Conservation (phyloP, 306 rosid genomes). For the Cicer yamashitae region DNA sequence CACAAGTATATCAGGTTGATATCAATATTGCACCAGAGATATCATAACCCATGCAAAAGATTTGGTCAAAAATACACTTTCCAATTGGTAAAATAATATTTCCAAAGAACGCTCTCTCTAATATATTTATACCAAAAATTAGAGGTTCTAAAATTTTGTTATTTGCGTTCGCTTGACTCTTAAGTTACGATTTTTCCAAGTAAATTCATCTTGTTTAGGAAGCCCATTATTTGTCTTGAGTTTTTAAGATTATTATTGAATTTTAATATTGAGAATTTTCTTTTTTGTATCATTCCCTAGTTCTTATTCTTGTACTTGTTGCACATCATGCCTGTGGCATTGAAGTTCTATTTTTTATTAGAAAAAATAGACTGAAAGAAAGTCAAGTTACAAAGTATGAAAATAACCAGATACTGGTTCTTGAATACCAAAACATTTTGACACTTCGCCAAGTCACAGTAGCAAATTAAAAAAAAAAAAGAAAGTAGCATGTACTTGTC, state of each 20-base stretch:
- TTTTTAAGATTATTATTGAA: slow-evolving; percentile 20
- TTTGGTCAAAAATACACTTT: slow-evolving; percentile 20
- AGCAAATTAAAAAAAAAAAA: slow-evolving; percentile 13
- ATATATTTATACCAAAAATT: slow-evolving; percentile 6
- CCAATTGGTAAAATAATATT: slow-evolving; percentile 9
- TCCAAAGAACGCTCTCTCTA: background rate
- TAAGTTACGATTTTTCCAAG: background rate
- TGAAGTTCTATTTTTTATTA: background rate
- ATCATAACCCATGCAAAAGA: background rate
- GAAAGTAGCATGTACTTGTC: slow-evolving; percentile 34
- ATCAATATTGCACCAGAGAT: slow-evolving; percentile 20
- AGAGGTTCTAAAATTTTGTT: background rate
- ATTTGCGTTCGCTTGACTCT: slow-evolving; percentile 9
- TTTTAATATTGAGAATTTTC: slow-evolving; percentile 25
- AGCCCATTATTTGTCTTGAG: slow-evolving; percentile 7
- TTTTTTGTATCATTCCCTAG: slow-evolving; percentile 9
- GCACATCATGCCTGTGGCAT: slow-evolving; percentile 30
- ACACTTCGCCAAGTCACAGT: background rate
- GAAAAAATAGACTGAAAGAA: background rate
- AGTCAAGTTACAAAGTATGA: background rate
- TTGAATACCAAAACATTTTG: slow-evolving; percentile 15
- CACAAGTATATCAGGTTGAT: slow-evolving; percentile 17
- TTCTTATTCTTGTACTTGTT: background rate
- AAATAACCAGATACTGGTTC: slow-evolving; percentile 16
- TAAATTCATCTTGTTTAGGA: background rate